These are phyloP conservation scores for Auricularia cornea DNA, from an alignment of 768 basidiomycete genomes.

Conservation along the genomic window DNA sequence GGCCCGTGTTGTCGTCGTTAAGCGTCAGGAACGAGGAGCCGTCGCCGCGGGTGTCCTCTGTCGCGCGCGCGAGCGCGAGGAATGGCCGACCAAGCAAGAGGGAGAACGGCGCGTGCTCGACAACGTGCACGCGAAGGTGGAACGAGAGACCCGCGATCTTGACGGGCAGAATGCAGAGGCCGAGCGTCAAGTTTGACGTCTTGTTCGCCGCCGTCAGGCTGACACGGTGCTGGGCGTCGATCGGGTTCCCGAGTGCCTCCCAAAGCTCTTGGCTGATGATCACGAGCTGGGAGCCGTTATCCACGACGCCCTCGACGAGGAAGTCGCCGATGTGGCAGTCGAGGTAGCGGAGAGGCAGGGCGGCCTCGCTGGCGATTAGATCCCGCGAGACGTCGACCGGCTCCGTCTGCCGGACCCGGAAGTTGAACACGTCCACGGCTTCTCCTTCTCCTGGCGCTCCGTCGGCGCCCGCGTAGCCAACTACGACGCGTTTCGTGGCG, in stretches of 20 bases:
- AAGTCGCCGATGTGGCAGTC: background rate
- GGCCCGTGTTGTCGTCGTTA: background rate
- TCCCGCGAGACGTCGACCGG: background rate
- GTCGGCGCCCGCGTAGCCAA: background rate
- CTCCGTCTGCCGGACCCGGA: background rate
- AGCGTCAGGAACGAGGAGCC: background rate
- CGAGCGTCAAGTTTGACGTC: background rate
- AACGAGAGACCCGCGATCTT: background rate
- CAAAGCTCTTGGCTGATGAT: background rate
- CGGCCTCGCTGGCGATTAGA: background rate
- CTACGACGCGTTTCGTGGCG: background rate
- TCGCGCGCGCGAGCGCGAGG: background rate
- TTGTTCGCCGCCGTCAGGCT: background rate
- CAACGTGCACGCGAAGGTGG: conserved; percentile 6
- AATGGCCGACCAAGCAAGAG: conserved; percentile 10
- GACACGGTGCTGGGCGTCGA: background rate
- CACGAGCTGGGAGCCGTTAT: background rate
- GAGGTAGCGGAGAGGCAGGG: background rate
- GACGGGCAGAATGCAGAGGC: background rate
- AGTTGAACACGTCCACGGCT: background rate
- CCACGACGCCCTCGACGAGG: background rate
- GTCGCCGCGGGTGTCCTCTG: background rate
- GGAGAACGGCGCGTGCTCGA: conserved; percentile 7
- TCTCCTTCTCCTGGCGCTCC: background rate
- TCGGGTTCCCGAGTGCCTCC: background rate